Base-by-base conservation (phyloP, 306 rosid species). In the Rosa persica region DNA sequence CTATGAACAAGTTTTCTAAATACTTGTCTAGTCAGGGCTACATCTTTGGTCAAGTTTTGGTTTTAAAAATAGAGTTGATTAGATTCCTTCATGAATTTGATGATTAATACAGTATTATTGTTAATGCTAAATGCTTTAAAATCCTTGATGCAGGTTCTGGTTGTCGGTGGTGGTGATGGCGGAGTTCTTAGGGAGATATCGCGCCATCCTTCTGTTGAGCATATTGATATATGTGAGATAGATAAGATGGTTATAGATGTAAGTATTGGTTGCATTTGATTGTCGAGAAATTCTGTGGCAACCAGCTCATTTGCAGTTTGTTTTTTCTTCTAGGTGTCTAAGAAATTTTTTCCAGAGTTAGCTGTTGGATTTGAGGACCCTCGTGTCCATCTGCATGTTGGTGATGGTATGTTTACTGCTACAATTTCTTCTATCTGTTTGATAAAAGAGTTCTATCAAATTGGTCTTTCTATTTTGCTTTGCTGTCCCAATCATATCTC, bases 131-230 rank as follows among this genome's bases (percentile, higher is more conserved):
- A 55, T 64, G 67, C 9, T 9, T 44, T 49, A 67, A 27, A 66
- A 68, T 60, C 68, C 64, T 58, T 55, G 43, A 27, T 76, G 81
- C 85, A 95, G 99, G 97, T 95, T 84, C 88, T 95, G 77, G 97
- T 95, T 74, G 99, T 95, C 79, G 99, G 98, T n/a, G 99, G 99
- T 10, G 99, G 99, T 73, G 99, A 95, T 83, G 99, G 99, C 25
- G 98, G 97, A 38, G 97, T 95, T 79, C 89, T 95, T 8, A 89
- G 98, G 88, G 99, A 95, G 87, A 80, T 95, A 73, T 83, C 92
- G 72, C 93, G 99, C 34, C 99, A 95, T 75, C 82, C 86, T 72
- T 95, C 98, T 16, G 93, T 95, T 75, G 90, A 93, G 85, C 92
- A 84, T 81, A 93, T 95, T 78, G 98, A 95, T 81, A 95, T 95